phyloP scores from a whole-genome alignment of 2,329 filamentous ascomycete species.

The Clarireedia paspali region DNA sequence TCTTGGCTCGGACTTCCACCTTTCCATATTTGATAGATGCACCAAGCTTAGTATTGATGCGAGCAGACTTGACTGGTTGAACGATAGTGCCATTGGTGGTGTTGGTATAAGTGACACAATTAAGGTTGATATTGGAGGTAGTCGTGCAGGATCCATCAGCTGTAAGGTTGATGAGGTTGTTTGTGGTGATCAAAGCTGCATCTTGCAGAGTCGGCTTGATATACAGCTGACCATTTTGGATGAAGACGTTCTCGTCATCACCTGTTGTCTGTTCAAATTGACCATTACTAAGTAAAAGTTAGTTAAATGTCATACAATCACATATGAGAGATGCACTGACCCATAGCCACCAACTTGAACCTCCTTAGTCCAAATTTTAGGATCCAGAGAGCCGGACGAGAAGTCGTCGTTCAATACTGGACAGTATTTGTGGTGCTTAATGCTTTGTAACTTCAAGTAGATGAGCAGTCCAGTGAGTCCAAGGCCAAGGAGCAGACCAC shows the following conservation, averaged over 20 bases:
- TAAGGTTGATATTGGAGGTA: slow-evolving; percentile 48
- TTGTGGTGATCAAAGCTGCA: slow-evolving; percentile 51
- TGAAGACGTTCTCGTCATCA: slow-evolving; percentile 64
- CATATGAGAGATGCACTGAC: slow-evolving; percentile 43
- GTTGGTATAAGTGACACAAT: slow-evolving; percentile 69
- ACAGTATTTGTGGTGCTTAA: slow-evolving; percentile 69
- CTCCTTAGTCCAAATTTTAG: slow-evolving; percentile 40
- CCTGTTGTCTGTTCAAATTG: slow-evolving; percentile 73
- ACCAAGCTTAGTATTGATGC: slow-evolving; percentile 68
- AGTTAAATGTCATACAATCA: neutral
- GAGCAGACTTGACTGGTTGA: slow-evolving; percentile 69
- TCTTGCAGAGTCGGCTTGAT: slow-evolving; percentile 77
- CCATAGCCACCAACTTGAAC: slow-evolving; percentile 35
- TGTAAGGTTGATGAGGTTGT: slow-evolving; percentile 62
- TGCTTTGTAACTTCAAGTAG: slow-evolving; percentile 62
- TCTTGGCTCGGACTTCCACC: slow-evolving; percentile 69
- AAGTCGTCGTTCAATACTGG: slow-evolving; percentile 47
- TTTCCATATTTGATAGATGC: slow-evolving; percentile 72
- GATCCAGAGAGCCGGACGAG: slow-evolving; percentile 23
- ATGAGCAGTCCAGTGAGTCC: slow-evolving; percentile 60
- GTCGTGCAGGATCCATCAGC: slow-evolving; percentile 51
- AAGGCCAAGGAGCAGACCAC: slow-evolving; percentile 64
- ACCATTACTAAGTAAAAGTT: slow-evolving; percentile 51
- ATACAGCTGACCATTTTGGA: slow-evolving; percentile 59
- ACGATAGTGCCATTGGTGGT: slow-evolving; percentile 70